phyloP scores from a whole-genome alignment of 148 eudicot genomes.

The Camellia sinensis region DNA sequence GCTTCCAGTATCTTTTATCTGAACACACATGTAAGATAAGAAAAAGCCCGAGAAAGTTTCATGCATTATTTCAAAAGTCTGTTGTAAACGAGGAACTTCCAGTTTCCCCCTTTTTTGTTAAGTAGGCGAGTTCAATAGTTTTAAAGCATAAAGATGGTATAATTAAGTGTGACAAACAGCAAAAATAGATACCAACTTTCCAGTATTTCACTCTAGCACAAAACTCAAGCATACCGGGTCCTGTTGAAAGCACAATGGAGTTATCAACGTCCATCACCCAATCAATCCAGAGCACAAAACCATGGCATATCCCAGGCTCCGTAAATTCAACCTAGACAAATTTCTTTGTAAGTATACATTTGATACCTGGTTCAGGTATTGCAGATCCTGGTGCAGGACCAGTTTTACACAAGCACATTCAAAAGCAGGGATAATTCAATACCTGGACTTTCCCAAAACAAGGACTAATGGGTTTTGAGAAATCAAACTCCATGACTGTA shows the following conservation, averaged over 20 bases:
- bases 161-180: neutral
- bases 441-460: slow-evolving; percentile 69
- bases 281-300: slow-evolving; percentile 90
- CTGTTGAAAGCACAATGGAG: slow-evolving; percentile 52
- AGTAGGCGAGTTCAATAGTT: neutral
- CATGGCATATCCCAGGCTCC: slow-evolving; percentile 69
- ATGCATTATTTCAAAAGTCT: neutral
- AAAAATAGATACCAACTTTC: neutral
- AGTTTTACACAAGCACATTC: neutral
- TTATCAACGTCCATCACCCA: slow-evolving; percentile 65
- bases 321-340: slow-evolving; percentile 56
- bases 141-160: neutral
- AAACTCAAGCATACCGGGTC: slow-evolving; percentile 61
- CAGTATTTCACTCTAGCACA: neutral
- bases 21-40: slow-evolving; percentile 8
- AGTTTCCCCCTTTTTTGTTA: neutral
- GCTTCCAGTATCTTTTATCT: slow-evolving; percentile 87
- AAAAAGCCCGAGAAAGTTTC: neutral
- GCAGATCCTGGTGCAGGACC: neutral
- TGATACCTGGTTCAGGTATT: no score
- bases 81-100: neutral
- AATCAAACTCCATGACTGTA: slow-evolving; percentile 77
- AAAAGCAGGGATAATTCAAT: slow-evolving; percentile 1
- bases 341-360: neutral
- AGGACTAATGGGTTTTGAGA: slow-evolving; percentile 51